Evolutionary conservation across 768 basidiomycete species (phyloP), one percentile per base, ranked within the genome.

Genomic region (Kwoniella newhampshirensis): DNA sequence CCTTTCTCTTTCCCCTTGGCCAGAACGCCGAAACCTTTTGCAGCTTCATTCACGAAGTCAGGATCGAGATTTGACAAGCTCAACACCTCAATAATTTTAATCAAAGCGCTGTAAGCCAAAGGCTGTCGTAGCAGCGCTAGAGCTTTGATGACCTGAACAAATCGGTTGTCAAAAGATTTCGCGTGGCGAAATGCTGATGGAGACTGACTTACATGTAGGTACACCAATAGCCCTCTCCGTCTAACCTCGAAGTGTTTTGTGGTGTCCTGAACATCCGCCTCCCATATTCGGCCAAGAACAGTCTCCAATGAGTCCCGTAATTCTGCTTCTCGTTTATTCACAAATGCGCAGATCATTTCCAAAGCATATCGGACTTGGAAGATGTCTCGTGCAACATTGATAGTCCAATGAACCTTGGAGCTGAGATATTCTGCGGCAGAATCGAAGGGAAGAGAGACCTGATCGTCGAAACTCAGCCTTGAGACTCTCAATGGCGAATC

Each of bases 111-210:
- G 55, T 81, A 77, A 0, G 86, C 84, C 2, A 78, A 73, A 0
- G 83, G 75, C 67, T 94, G 85, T 25, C 85, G 86, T 12, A 86
- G 83, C 1, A 92, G 83, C 1, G 92, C 78, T 23, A 99, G 79
- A 0, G 84, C 90, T 75, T 89, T 89, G 18, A 84, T 81, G 13
- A 89, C 80, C 94, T 96, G 62, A 20, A 9, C 12, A 39, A 13
- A 50, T 43, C 40, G 44, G 47, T 39, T 49, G 32, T 43, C 30
- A 39, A 17, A 25, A 20, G 21, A 39, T 3, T 26, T 20, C 44
- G 20, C 17, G 13, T 21, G n/a, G 36, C 23, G 20, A 1, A 18
- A 42, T 21, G 36, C 54, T 12, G 35, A 42, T 1, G 20, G 35
- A 43, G 9, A 3, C 2, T 15, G 44, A 51, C 67, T 53, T 42